A percentile compares a stretch with the other conserved stretches of the same genome.
These are phyloP conservation scores for Themeda triandra DNA, from an alignment of 176 grass and related monocot genomes.

Conservation along the genomic window DNA sequence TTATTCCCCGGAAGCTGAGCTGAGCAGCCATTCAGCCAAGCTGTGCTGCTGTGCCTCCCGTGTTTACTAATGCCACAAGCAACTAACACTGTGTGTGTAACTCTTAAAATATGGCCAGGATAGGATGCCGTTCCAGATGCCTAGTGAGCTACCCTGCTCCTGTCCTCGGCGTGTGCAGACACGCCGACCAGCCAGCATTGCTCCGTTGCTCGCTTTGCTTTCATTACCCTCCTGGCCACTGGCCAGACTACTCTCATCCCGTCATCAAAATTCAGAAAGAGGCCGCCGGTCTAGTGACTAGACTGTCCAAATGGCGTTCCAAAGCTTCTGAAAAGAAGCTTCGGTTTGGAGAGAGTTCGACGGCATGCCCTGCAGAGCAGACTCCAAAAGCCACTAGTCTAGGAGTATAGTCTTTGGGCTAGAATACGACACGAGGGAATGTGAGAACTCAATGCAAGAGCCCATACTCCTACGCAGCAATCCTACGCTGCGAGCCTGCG, in stretches of 20 bases:
- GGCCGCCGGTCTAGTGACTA: background rate
- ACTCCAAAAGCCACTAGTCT: too few species aligned
- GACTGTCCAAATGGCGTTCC: background rate
- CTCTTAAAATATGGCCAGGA: constrained; percentile 2
- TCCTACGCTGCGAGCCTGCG: background rate
- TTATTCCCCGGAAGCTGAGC: background rate
- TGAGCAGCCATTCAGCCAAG: background rate
- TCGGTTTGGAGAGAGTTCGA: constrained; percentile 16
- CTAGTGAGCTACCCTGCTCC: background rate
- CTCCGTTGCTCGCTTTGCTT: background rate
- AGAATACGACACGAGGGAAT: background rate
- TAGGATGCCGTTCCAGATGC: constrained; percentile 20
- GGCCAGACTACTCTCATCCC: background rate
- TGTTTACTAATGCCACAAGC: constrained; percentile 19
- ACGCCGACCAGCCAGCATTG: background rate
- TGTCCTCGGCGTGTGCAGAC: background rate
- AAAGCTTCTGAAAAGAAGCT: constrained; percentile 24
- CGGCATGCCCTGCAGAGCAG: background rate
- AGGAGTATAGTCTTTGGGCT: background rate
- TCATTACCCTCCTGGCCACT: too few species aligned
- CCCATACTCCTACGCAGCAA: background rate
- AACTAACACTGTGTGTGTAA: constrained; percentile 9
- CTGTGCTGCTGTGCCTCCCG: constrained; percentile 1
- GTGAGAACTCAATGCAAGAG: background rate
- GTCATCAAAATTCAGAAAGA: background rate